Evolutionary conservation across 139 green algal species (phyloP).

Genomic region (Chlorella sp.): DNA sequence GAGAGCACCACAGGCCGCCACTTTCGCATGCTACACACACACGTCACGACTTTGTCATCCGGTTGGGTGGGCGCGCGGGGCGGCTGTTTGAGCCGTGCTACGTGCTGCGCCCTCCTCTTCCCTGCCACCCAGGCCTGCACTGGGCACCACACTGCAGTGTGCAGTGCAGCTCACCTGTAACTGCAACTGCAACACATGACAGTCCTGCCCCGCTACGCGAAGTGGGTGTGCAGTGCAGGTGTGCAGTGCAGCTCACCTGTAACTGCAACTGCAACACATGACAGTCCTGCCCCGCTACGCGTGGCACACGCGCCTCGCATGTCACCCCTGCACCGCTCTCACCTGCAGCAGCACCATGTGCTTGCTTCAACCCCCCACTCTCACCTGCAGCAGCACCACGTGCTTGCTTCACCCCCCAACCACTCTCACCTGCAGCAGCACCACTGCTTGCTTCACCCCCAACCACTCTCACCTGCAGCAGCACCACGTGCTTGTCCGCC

Average conservation of each 20-base stretch:
- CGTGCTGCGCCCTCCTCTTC: not conserved
- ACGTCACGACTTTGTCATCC: not conserved
- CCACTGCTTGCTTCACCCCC: not conserved
- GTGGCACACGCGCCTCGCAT: too few species aligned
- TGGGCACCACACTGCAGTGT: not conserved
- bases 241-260: not conserved
- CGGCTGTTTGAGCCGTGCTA: not conserved
- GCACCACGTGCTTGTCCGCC: not conserved
- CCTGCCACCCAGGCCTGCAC: not conserved
- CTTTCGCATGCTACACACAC: not conserved
- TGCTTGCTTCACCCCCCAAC: not conserved
- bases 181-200: not conserved
- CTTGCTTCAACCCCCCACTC: not conserved
- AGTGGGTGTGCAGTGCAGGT: not conserved
- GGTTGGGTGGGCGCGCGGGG: not conserved
- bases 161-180: not conserved
- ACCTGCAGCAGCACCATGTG: not conserved
- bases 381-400: not conserved
- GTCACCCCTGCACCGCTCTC: not conserved
- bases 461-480: not conserved
- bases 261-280: not conserved
- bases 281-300: not conserved
- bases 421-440: not conserved
- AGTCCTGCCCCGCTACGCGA: not conserved
- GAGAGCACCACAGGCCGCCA: not conserved